phyloP scores from a whole-genome alignment of 179 eudicot genomes.

The Dionaea muscipula region DNA sequence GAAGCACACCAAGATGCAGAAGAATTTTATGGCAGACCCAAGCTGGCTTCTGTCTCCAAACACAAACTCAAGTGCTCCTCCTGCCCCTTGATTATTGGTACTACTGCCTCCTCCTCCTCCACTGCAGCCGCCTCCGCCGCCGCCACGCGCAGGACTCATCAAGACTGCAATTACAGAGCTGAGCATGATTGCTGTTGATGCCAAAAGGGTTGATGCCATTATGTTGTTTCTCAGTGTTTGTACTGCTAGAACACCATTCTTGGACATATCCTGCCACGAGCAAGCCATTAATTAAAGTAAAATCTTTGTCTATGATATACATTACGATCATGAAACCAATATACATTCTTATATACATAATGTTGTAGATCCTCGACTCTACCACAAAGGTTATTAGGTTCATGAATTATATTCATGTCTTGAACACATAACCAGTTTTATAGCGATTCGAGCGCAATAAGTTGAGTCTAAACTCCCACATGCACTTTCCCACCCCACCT shows the following conservation, averaged over 20 bases:
- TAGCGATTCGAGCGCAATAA: too few species aligned
- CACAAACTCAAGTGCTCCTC: conserved; percentile 16
- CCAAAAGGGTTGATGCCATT: conserved; percentile 89
- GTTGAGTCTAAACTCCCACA: too few species aligned
- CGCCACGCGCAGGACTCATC: conserved; percentile 33
- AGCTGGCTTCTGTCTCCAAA: conserved; percentile 43
- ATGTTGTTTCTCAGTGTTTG: conserved; percentile 90
- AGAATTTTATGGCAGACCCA: conserved; percentile 52
- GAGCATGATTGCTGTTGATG: conserved; percentile 75
- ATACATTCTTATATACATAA: too few species aligned
- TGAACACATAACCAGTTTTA: too few species aligned
- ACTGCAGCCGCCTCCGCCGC: conserved; percentile 9
- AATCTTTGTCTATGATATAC: too few species aligned
- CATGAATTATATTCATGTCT: too few species aligned
- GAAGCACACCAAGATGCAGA: conserved; percentile 72
- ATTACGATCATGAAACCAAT: too few species aligned
- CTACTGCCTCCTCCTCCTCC: too few species aligned
- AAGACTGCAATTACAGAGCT: conserved; percentile 77
- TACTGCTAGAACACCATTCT: conserved; percentile 66
- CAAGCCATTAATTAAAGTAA: neutral
- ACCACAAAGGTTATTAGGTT: too few species aligned
- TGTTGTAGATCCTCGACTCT: too few species aligned
- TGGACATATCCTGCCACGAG: conserved; percentile 41
- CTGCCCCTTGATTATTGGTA: conserved; percentile 8
- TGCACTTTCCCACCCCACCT: too few species aligned